Conservation (phyloP, 2,329 filamentous ascomycete species). For the Phaeosphaeria sp. region DNA sequence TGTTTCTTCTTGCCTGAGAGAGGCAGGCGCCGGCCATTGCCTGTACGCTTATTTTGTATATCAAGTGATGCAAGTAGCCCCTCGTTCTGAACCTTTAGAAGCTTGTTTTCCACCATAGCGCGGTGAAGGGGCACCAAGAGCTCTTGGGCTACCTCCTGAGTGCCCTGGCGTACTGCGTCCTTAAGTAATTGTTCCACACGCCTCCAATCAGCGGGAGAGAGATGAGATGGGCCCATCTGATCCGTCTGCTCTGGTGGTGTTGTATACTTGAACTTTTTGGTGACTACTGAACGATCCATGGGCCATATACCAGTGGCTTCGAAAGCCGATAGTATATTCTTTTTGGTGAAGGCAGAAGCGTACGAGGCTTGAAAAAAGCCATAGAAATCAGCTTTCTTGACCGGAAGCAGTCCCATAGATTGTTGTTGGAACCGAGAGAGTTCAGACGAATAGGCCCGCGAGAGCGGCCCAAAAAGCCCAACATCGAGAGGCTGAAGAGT, state of each 20-base stretch:
- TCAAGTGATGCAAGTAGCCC: slow-evolving; percentile 1
- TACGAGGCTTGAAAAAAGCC: neutral
- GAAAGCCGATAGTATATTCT: neutral
- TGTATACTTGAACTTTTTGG: neutral
- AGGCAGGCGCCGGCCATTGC: neutral
- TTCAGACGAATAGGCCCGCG: neutral
- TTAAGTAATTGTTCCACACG: neutral
- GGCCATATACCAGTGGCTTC: neutral
- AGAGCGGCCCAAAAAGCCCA: neutral
- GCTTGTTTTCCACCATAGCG: neutral
- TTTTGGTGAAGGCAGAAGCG: neutral
- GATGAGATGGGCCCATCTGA: neutral
- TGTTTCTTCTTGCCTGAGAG: neutral
- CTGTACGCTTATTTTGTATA: neutral
- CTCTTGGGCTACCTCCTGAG: neutral
- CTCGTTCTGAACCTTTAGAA: neutral
- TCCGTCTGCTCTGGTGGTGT: neutral
- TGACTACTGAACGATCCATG: neutral
- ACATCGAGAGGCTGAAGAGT: slow-evolving; percentile 2
- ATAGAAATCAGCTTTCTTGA: too few relatives aligned
- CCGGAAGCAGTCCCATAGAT: neutral
- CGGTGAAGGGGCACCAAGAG: neutral
- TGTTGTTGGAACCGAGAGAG: neutral
- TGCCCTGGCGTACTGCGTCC: neutral
- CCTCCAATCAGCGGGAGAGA: neutral